Evolutionary conservation across 208 protist genomes (phyloP).

Genomic region (Leishmania braziliensis): DNA sequence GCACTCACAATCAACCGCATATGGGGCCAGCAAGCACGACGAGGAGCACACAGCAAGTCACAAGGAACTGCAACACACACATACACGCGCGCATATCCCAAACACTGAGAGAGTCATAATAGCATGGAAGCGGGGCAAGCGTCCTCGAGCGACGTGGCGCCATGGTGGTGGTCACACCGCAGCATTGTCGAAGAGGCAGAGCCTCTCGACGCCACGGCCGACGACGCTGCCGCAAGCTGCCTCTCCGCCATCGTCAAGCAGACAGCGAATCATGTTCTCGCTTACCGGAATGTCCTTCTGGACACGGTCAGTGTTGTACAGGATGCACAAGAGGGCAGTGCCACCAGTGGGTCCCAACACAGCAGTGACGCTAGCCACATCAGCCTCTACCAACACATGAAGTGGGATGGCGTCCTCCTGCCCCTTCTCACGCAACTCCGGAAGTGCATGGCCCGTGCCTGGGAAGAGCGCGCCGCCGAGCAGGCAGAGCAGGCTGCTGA

Average conservation of each 20-base stretch:
- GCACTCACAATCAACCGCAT: background rate
- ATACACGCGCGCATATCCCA: background rate
- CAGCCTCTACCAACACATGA: constrained; percentile 11
- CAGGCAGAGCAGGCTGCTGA: constrained; percentile 26
- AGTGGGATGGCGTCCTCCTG: constrained; percentile 17
- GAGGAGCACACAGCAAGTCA: background rate
- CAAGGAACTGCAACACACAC: background rate
- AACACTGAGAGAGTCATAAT: background rate
- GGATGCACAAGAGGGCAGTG: background rate
- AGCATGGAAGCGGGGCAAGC: constrained; percentile 10
- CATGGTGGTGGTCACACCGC: constrained; percentile 69
- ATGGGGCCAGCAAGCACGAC: background rate
- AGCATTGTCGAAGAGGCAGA: constrained; percentile 47
- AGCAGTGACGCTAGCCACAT: background rate
- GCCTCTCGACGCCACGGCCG: constrained; percentile 39
- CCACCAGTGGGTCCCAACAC: background rate
- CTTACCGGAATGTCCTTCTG: background rate
- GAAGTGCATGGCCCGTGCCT: constrained; percentile 36
- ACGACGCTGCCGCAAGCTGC: constrained; percentile 30
- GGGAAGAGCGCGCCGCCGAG: constrained; percentile 41
- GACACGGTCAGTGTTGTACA: background rate
- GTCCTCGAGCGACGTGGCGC: background rate
- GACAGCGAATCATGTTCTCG: constrained; percentile 16
- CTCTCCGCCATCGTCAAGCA: constrained; percentile 18
- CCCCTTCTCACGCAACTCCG: constrained; percentile 35